Percentiles rank a stretch among this genome's conserved stretches.
These are phyloP conservation scores for Leonotis leonurus DNA, from an alignment of 257 asterid species.

Conservation along the genomic window DNA sequence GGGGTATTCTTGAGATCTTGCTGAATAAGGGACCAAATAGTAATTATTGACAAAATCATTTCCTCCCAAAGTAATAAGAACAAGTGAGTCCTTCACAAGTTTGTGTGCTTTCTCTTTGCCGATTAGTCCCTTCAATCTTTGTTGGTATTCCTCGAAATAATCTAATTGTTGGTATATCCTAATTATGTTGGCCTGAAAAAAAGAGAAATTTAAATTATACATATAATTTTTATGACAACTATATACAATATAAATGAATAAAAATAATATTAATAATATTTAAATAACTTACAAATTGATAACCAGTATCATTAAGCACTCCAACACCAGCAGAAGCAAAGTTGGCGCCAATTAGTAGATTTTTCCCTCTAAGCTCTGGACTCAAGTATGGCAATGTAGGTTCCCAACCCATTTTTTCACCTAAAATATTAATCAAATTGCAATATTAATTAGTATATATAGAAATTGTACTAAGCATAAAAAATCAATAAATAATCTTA, in stretches of 20 bases:
- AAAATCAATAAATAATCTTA: too few relatives aligned
- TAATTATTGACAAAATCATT: slow-evolving; percentile 52
- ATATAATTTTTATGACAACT: too few relatives aligned
- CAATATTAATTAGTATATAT: background rate
- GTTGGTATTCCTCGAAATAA: slow-evolving; percentile 32
- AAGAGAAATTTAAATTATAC: too few relatives aligned
- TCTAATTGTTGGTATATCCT: slow-evolving; percentile 33
- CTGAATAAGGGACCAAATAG: too few relatives aligned
- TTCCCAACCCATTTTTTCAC: slow-evolving; percentile 57
- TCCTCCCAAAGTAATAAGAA: slow-evolving; percentile 44
- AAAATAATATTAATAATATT: too few relatives aligned
- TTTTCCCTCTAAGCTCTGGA: slow-evolving; percentile 47
- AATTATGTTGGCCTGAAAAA: slow-evolving; percentile 36
- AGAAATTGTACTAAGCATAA: background rate
- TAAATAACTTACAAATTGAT: slow-evolving; percentile 65
- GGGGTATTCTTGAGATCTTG: too few relatives aligned
- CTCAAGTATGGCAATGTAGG: slow-evolving; percentile 63
- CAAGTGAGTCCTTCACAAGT: slow-evolving; percentile 29
- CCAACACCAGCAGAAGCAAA: slow-evolving; percentile 87
- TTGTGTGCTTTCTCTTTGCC: slow-evolving; percentile 27
- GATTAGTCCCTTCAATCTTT: slow-evolving; percentile 19
- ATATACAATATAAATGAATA: too few relatives aligned
- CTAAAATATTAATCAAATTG: slow-evolving; percentile 23
- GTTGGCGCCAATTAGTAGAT: slow-evolving; percentile 59
- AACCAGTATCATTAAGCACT: slow-evolving; percentile 74